phyloP scores from a whole-genome alignment of 2,329 filamentous ascomycete species.

The Fusarium stilboides region DNA sequence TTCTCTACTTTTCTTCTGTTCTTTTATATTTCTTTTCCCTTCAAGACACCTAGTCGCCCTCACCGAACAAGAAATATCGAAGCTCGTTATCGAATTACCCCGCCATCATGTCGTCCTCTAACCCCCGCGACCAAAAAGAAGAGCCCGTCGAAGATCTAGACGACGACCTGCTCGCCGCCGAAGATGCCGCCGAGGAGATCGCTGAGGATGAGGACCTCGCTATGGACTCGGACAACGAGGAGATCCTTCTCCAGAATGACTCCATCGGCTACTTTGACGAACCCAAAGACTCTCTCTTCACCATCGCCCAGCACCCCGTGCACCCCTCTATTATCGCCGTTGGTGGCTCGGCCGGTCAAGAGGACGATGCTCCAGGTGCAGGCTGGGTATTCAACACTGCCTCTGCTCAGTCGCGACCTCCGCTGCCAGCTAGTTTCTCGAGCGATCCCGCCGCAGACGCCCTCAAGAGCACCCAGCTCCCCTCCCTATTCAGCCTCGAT shows the following conservation, averaged over 20 bases:
- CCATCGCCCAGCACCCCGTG: conserved; percentile 92
- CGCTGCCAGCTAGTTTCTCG: conserved; percentile 84
- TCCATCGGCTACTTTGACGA: conserved; percentile 92
- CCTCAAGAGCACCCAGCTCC: conserved; percentile 68
- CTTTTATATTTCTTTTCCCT: not conserved
- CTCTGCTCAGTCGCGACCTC: conserved; percentile 73
- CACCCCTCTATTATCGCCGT: conserved; percentile 86
- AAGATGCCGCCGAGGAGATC: conserved; percentile 80
- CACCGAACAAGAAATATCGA: conserved; percentile 1
- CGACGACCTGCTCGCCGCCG: conserved; percentile 64
- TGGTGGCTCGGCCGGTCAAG: conserved; percentile 78
- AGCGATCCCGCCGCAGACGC: conserved; percentile 70
- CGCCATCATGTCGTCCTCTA: conserved; percentile 54
- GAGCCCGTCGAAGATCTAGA: conserved; percentile 53
- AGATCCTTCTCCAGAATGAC: conserved; percentile 90
- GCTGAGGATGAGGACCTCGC: conserved; percentile 80
- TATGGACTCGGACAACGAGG: conserved; percentile 86
- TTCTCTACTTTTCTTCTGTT: not conserved
- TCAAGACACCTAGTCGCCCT: not conserved
- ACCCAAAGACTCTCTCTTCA: conserved; percentile 93
- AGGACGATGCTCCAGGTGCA: conserved; percentile 76
- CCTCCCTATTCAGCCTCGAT: conserved; percentile 81
- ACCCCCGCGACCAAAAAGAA: conserved; percentile 47
- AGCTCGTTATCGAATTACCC: conserved; percentile 40
- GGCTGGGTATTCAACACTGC: conserved; percentile 88